Base-by-base conservation (phyloP, 495 filamentous ascomycete species). In the Collariella sp. region DNA sequence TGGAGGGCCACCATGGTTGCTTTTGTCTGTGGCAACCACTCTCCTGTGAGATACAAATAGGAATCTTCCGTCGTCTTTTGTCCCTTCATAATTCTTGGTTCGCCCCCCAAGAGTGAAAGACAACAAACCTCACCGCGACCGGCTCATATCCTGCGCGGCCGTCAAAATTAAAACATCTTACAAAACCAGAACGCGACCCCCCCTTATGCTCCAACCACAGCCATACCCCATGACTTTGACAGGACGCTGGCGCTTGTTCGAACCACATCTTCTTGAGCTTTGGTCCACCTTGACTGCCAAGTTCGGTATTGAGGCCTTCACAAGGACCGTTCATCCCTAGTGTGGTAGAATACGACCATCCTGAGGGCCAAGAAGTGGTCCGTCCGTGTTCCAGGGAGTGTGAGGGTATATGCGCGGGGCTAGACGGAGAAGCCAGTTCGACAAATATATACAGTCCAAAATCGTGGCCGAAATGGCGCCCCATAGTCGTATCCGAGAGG, bases 401-500 rank as follows among this genome's bases (percentile, higher is more conserved):
- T n/a, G n/a, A n/a, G n/a, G n/a, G n/a, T n/a, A 31, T 4, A 31
- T 4, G 35, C 35, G 2, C 15, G 3, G 6, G 35, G 35, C 15
- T n/a, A 12, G 5, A 38, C 35, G 35, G 15, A 12, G 15, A 51
- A 45, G n/a, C 29, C 38, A 31, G 44, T 13, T 6, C 35, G 35
- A 38, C n/a, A 22, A 55, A 40, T 56, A 56, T 56, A 50, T 56
- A 56, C 54, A 56, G 26, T 29, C 24, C 40, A 46, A 45, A 51
- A 45, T 22, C 36, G 7, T 31, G 3, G 18, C 43, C 2, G 2
- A 40, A 50, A n/a, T 1, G 33, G 23, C 29, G 9, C 16, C 23
- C 38, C 7, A 19, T 33, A 49, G 36, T 41, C 43, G 43, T 47
- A 20, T 42, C 42, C n/a, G n/a, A n/a, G n/a, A n/a, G n/a, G n/a